Percentiles rank a stretch among this genome's conserved stretches.
Evolutionary conservation across 768 basidiomycete species (phyloP).

Genomic region (Boletus speciosus): DNA sequence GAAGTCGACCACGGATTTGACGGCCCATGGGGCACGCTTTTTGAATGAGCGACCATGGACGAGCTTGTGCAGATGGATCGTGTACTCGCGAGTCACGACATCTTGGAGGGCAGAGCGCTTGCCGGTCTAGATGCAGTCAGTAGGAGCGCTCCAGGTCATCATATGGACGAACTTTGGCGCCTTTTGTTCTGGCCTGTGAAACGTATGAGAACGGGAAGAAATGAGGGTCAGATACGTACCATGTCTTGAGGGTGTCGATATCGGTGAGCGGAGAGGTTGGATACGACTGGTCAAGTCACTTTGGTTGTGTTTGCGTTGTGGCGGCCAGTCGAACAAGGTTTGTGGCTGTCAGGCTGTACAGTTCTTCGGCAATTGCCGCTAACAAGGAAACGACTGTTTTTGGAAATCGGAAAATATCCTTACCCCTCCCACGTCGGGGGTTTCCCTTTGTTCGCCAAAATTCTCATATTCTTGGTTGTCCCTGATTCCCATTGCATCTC

Average conservation of each 20-base stretch:
- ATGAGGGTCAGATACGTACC: slow-evolving; percentile 39
- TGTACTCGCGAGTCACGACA: slow-evolving; percentile 98
- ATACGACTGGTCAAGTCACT: slow-evolving; percentile 11
- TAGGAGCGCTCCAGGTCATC: slow-evolving; percentile 22
- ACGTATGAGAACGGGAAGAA: slow-evolving; percentile 10
- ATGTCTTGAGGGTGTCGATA: slow-evolving; percentile 66
- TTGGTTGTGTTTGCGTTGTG: slow-evolving; percentile 37
- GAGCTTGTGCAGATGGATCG: slow-evolving; percentile 94
- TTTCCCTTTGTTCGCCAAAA: neutral
- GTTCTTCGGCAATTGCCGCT: slow-evolving; percentile 30
- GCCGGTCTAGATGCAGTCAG: slow-evolving; percentile 46
- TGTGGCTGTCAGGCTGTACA: slow-evolving; percentile 45
- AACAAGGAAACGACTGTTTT: neutral
- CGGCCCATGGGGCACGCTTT: slow-evolving; percentile 94
- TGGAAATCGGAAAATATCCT: neutral
- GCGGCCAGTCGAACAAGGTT: slow-evolving; percentile 46
- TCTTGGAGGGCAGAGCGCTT: slow-evolving; percentile 98
- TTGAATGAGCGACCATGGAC: slow-evolving; percentile 94
- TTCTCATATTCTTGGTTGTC: too few species aligned
- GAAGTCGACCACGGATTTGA: slow-evolving; percentile 91
- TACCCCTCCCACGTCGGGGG: too few species aligned
- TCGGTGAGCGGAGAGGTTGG: slow-evolving; percentile 45
- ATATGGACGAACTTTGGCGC: slow-evolving; percentile 24
- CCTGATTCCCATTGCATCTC: neutral
- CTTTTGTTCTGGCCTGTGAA: slow-evolving; percentile 41